These are phyloP conservation scores for Hypoxylon sp. DNA, from an alignment of 2,329 filamentous ascomycete genomes.

Conservation along the genomic window DNA sequence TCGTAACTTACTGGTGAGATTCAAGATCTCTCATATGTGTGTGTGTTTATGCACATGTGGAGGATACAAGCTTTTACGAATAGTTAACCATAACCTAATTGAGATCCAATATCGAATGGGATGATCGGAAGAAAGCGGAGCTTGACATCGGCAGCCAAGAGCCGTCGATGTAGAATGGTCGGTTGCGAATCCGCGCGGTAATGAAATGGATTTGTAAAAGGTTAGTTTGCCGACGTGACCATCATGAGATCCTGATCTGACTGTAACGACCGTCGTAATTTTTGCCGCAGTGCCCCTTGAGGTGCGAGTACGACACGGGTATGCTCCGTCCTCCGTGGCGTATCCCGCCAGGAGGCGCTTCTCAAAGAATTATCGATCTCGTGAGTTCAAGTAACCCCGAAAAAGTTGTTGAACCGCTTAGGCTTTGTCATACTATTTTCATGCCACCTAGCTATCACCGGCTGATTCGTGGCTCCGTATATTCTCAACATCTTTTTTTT, in stretches of 20 bases:
- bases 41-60: conserved; percentile 14
- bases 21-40: neutral
- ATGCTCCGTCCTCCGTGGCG: conserved; percentile 11
- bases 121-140: conserved; percentile 39
- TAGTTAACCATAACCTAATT: conserved; percentile 13
- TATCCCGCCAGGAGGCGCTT: conserved; percentile 15
- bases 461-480: conserved; percentile 6
- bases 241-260: conserved; percentile 36
- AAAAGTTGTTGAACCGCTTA: conserved; percentile 3
- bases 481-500: neutral
- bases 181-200: conserved; percentile 35
- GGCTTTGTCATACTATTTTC: conserved; percentile 19
- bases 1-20: neutral
- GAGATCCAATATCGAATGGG: conserved; percentile 23
- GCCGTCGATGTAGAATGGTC: conserved; percentile 7
- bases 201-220: conserved; percentile 30
- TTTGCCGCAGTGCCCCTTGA: conserved; percentile 7
- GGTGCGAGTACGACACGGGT: conserved; percentile 10
- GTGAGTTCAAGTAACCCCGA: conserved; percentile 17
- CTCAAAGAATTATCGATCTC: conserved; percentile 1
- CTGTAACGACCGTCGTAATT: neutral
- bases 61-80: conserved; percentile 19
- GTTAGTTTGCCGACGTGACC: conserved; percentile 29
- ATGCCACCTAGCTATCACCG: conserved; percentile 22
- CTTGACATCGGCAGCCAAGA: conserved; percentile 7